These are phyloP conservation scores for Talaromyces sp. DNA, from an alignment of 2,329 filamentous ascomycete species.

Conservation along the genomic window DNA sequence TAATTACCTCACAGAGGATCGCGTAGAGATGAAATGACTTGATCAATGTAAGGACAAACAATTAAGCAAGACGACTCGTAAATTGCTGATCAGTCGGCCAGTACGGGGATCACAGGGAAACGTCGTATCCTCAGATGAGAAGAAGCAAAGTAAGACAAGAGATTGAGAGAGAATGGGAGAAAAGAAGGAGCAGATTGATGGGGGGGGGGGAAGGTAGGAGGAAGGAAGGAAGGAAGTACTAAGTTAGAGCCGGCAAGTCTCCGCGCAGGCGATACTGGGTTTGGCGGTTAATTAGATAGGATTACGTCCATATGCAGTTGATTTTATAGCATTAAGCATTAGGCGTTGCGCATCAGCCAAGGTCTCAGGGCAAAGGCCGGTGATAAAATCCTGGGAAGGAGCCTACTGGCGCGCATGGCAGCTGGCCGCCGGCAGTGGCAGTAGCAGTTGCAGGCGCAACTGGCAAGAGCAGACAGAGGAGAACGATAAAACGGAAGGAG, in stretches of 20 bases:
- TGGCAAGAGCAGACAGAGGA: conserved; percentile 4
- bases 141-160: background rate
- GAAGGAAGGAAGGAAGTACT: background rate
- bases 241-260: background rate
- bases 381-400: conserved; percentile 3
- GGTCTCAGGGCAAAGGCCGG: background rate
- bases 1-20: background rate
- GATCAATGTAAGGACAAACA: background rate
- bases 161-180: background rate
- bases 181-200: background rate
- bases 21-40: background rate
- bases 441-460: background rate
- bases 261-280: background rate
- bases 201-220: background rate
- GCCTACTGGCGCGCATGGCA: background rate
- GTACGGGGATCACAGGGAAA: background rate
- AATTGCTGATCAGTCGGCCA: background rate
- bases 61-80: background rate
- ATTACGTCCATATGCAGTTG: conserved; percentile 10
- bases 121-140: background rate
- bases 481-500: conserved; percentile 19
- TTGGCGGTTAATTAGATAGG: conserved; percentile 16
- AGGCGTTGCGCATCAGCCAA: background rate
- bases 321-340: conserved; percentile 9
- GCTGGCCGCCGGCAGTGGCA: background rate